These are phyloP conservation scores for Ceratocystis lukuohia DNA, from an alignment of 2,329 filamentous ascomycete species.

Conservation along the genomic window DNA sequence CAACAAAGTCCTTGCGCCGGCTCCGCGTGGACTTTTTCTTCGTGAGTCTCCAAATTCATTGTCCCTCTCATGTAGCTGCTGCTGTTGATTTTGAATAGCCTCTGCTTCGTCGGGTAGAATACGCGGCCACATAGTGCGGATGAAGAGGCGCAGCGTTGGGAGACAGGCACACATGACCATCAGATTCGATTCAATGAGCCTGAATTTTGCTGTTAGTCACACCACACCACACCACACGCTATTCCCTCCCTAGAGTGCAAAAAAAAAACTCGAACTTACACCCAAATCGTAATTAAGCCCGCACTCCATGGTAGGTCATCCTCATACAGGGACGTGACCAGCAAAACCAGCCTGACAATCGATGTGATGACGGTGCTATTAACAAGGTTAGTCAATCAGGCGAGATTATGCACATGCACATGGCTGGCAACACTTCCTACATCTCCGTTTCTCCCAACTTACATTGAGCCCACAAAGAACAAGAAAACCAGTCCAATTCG, in stretches of 20 bases:
- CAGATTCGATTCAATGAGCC: not conserved
- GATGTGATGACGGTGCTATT: conserved; percentile 3
- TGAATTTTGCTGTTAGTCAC: not conserved
- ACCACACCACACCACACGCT: not conserved
- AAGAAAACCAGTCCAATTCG: not conserved
- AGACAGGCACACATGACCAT: conserved; percentile 8
- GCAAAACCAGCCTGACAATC: not conserved
- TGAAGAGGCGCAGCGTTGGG: not conserved
- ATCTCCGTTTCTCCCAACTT: not conserved
- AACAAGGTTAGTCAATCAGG: not conserved
- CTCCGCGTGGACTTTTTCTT: not conserved
- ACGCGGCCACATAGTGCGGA: not conserved
- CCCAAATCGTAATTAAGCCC: not conserved
- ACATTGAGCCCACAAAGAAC: conserved; percentile 5
- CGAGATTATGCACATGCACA: not conserved
- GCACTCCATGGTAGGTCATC: not conserved
- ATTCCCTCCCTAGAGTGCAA: too few species aligned
- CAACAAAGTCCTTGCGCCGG: not conserved
- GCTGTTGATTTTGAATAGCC: not conserved
- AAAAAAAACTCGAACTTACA: not conserved
- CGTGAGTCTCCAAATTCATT: not conserved
- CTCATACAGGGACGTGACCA: not conserved
- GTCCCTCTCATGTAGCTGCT: not conserved
- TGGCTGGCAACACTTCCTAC: not conserved
- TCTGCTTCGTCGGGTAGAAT: not conserved